phyloP scores from a whole-genome alignment of 2,329 filamentous ascomycete genomes.

The Sphaerulina musiva region DNA sequence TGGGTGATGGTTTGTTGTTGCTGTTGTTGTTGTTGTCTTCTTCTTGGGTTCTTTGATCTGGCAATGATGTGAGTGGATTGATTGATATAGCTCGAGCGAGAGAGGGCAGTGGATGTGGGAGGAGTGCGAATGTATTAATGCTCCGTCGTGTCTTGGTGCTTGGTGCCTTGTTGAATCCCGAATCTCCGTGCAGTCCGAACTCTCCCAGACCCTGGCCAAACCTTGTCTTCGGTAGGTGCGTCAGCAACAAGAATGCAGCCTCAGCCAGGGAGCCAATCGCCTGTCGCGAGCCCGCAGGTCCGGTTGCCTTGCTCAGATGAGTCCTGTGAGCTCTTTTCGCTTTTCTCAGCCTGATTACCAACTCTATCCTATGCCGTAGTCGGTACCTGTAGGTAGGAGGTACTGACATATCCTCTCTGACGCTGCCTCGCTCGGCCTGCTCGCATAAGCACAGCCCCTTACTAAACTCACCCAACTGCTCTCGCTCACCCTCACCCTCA shows the following conservation, averaged over 20 bases:
- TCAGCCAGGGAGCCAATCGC: conserved; percentile 14
- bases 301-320: conserved; percentile 4
- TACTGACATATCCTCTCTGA: too few relatives aligned
- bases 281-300: conserved; percentile 7
- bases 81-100: background rate
- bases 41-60: conserved; percentile 2
- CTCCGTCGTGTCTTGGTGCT: background rate
- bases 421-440: conserved; percentile 1
- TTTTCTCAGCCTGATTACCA: too few relatives aligned
- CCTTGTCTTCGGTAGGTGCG: conserved; percentile 5
- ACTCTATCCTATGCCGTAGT: too few relatives aligned
- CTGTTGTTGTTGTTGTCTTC: background rate
- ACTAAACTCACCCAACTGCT: too few relatives aligned
- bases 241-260: conserved; percentile 7
- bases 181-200: conserved; percentile 8
- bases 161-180: conserved; percentile 13
- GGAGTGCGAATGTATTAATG: conserved; percentile 8
- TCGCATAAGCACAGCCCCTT: conserved; percentile 9
- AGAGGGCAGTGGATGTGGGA: conserved; percentile 1
- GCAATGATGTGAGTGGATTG: conserved; percentile 7
- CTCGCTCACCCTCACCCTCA: too few relatives aligned
- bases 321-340: too few relatives aligned
- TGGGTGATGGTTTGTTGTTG: background rate
- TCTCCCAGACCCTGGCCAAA: conserved; percentile 7
- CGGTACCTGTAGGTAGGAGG: too few relatives aligned